A percentile compares a stretch with the other conserved stretches of the same genome.
phyloP scores from a whole-genome alignment of 2,329 filamentous ascomycete genomes.

The Ceratocystis harringtonii region DNA sequence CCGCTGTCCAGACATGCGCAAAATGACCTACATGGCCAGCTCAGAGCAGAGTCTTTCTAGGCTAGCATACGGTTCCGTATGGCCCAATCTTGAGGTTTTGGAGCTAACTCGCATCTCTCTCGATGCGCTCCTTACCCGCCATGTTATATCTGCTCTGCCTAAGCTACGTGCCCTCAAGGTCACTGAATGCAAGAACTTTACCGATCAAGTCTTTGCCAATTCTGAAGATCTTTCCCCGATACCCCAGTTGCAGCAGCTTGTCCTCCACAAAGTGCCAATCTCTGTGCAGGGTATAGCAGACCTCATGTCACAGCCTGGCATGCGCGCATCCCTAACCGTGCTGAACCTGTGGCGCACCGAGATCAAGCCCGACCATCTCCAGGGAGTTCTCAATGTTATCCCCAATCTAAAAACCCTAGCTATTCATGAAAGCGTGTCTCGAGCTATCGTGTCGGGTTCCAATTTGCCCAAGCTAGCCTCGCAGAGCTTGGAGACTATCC shows the following conservation, averaged over 20 bases:
- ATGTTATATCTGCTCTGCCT: slow-evolving; percentile 52
- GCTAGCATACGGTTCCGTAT: slow-evolving; percentile 49
- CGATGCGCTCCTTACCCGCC: slow-evolving; percentile 55
- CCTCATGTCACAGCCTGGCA: slow-evolving; percentile 49
- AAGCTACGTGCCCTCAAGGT: slow-evolving; percentile 61
- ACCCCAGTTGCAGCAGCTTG: slow-evolving; percentile 58
- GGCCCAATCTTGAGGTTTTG: slow-evolving; percentile 57
- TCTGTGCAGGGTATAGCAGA: slow-evolving; percentile 54
- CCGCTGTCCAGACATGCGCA: slow-evolving; percentile 67
- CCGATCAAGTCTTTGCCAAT: slow-evolving; percentile 60
- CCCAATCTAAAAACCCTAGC: slow-evolving; percentile 42
- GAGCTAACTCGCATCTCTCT: slow-evolving; percentile 54
- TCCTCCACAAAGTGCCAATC: slow-evolving; percentile 56
- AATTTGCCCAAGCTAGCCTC: slow-evolving; percentile 50
- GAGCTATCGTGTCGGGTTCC: slow-evolving; percentile 34
- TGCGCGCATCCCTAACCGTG: slow-evolving; percentile 45
- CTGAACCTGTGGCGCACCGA: slow-evolving; percentile 60
- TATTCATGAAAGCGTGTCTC: slow-evolving; percentile 36
- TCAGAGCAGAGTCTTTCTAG: slow-evolving; percentile 63
- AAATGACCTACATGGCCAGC: slow-evolving; percentile 73
- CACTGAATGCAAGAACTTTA: slow-evolving; percentile 51
- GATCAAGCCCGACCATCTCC: slow-evolving; percentile 46
- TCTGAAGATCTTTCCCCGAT: slow-evolving; percentile 54
- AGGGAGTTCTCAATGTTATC: slow-evolving; percentile 43
- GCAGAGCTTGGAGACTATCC: slow-evolving; percentile 52